Conservation (phyloP, 495 filamentous ascomycete species). For the Penicillium robsamsonii region DNA sequence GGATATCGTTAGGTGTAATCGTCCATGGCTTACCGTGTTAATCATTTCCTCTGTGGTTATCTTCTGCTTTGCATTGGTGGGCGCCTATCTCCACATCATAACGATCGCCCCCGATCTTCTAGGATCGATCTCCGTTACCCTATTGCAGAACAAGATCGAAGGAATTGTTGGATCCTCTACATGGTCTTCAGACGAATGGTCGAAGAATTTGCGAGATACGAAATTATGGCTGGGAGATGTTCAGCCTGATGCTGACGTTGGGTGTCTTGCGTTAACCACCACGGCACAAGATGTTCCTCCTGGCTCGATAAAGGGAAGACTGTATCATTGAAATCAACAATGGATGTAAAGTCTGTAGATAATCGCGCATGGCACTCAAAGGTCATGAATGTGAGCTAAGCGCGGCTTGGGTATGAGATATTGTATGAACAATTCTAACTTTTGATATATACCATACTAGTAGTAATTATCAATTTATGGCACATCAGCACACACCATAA, state of each 20-base stretch:
- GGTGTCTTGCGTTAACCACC: not conserved
- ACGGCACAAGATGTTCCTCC: not conserved
- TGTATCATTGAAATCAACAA: not conserved
- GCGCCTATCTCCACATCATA: not conserved
- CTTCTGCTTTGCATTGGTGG: not conserved
- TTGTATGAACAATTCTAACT: not conserved
- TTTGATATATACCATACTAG: not conserved
- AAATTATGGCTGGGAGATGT: conserved; percentile 3
- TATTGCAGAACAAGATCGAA: not conserved
- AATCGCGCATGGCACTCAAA: not conserved
- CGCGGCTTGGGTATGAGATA: not conserved
- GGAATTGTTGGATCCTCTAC: not conserved
- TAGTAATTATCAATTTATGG: not conserved
- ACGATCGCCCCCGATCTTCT: not conserved
- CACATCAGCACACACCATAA: too few relatives aligned
- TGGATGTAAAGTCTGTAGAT: not conserved
- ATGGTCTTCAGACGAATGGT: not conserved
- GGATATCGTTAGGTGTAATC: not conserved
- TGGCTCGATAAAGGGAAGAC: not conserved
- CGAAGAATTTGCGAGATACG: not conserved
- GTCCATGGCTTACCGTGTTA: not conserved
- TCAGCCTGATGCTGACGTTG: conserved; percentile 2
- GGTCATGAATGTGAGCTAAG: not conserved
- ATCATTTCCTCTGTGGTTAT: not conserved
- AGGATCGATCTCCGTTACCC: not conserved